Evolutionary conservation across 768 basidiomycete genomes (phyloP).

Genomic region (Trametes cingulata): DNA sequence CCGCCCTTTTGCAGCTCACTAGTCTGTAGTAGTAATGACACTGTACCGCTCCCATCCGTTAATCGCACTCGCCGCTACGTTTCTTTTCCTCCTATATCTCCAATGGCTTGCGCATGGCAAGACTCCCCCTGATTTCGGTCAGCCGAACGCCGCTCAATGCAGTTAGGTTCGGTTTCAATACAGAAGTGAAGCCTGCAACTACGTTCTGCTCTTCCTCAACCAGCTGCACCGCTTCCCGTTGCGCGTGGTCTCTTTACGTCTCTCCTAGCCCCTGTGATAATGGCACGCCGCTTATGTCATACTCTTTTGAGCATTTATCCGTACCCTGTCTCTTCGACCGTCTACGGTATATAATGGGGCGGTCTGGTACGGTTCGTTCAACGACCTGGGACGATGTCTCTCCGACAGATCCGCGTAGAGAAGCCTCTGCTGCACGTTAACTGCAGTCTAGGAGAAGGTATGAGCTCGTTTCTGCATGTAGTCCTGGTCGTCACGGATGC

Average conservation of each 20-base stretch:
- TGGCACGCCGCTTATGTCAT: slow-evolving; percentile 19
- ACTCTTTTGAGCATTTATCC: slow-evolving; percentile 13
- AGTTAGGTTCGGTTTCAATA: slow-evolving; percentile 4
- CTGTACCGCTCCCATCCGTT: slow-evolving; percentile 15
- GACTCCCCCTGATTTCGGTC: slow-evolving; percentile 1
- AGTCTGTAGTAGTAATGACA: slow-evolving; percentile 18
- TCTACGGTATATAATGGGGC: slow-evolving; percentile 2
- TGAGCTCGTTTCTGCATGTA: not conserved
- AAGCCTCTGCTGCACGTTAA: slow-evolving; percentile 47
- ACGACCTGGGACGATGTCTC: slow-evolving; percentile 8
- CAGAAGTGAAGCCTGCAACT: slow-evolving; percentile 10
- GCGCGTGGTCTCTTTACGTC: slow-evolving; percentile 10
- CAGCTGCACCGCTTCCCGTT: slow-evolving; percentile 11
- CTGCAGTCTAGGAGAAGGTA: slow-evolving; percentile 68
- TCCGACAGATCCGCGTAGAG: slow-evolving; percentile 40
- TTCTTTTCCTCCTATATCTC: not conserved
- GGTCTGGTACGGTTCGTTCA: not conserved
- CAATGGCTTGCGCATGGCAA: not conserved
- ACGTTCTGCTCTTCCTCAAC: not conserved
- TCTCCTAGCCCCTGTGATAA: slow-evolving; percentile 12
- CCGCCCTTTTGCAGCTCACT: slow-evolving; percentile 20
- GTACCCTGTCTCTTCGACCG: not conserved
- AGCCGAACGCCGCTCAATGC: slow-evolving; percentile 5
- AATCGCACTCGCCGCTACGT: slow-evolving; percentile 16
- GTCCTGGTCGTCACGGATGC: not conserved